phyloP scores from a whole-genome alignment of 2,329 filamentous ascomycete species.

The Aureobasidium sp. region DNA sequence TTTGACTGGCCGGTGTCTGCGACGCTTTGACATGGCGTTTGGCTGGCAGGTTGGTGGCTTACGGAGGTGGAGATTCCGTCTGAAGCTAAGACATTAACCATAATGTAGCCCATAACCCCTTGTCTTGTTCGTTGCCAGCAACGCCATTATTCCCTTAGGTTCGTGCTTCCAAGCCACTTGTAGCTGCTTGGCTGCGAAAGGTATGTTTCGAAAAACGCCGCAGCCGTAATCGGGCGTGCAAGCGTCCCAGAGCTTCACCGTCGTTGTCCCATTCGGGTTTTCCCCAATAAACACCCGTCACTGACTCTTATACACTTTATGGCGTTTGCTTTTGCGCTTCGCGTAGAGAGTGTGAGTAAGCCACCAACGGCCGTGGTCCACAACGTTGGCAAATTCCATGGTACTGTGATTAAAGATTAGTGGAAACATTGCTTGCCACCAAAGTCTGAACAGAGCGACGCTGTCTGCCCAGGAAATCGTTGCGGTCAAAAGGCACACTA shows the following conservation, averaged over 20 bases:
- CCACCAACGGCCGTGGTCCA: background rate
- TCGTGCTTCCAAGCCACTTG: conserved; percentile 10
- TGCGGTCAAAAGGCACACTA: conserved; percentile 13
- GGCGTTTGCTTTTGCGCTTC: conserved; percentile 7
- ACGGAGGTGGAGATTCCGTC: conserved; percentile 14
- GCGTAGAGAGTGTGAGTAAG: conserved; percentile 6
- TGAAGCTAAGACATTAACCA: conserved; percentile 12
- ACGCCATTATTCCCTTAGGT: conserved; percentile 6
- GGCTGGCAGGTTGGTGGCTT: conserved; percentile 12
- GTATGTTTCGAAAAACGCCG: conserved; percentile 12
- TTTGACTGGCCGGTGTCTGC: conserved; percentile 5
- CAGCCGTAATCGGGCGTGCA: conserved; percentile 4
- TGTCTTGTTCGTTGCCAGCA: conserved; percentile 8
- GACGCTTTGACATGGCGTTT: conserved; percentile 14
- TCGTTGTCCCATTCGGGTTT: background rate
- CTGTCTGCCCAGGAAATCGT: conserved; percentile 7
- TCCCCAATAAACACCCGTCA: conserved; percentile 3
- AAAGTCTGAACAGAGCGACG: background rate
- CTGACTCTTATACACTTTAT: conserved; percentile 14
- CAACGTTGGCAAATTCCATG: conserved; percentile 5
- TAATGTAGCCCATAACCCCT: conserved; percentile 7
- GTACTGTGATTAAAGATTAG: conserved; percentile 8
- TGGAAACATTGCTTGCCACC: conserved; percentile 2
- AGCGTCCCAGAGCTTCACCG: background rate
- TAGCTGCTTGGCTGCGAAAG: conserved; percentile 1